Base-by-base conservation (phyloP, 257 asterid species). In the Echites panduratus region DNA sequence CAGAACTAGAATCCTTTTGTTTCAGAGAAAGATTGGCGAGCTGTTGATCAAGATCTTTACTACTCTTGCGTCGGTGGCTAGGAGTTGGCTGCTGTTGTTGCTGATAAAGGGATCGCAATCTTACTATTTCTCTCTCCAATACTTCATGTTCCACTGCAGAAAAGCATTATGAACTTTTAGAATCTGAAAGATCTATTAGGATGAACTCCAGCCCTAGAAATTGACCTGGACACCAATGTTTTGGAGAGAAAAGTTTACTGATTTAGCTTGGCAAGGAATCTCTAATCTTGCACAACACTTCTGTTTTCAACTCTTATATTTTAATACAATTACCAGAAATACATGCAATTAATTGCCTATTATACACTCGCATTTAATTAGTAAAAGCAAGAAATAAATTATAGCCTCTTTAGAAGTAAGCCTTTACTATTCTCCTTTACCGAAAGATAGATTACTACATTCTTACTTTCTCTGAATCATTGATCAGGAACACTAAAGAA, bases 61-160 rank as follows among this genome's bases (percentile, higher is more conserved):
- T 95, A 88, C 49, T 78, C 77, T 38, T 71, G 89, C 70, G 79
- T 77, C 74, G 75, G 75, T 24, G 48, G 88, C 73, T 40, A 29
- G 73, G 38, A 26, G 61, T 69, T 27, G 57, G 58, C 40, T 17
- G 61, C 24, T 49, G 62, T 4, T 48, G 87, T 35, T 85, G 89
- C 83, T 80, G 86, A 84, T 89, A 89, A 70, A 92, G 70, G 79
- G 82, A 82, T 76, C 85, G 86, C 48, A 95, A 82, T 79, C 98
- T 89, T 73, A 82, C 90, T 3, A 82, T 86, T 83, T 95, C 98
- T 84, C 96, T 86, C 81, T 95, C 98, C 84, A 95, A 74, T 66
- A 92, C 90, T 35, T 92, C 98, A 70, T 92, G 96, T 85, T 95
- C 99, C 82, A 95, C 99, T 95, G 91, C 88, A 79, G 50, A 80